Evolutionary conservation across 2,329 filamentous ascomycete genomes (phyloP).

Genomic region (Fusarium sp.): DNA sequence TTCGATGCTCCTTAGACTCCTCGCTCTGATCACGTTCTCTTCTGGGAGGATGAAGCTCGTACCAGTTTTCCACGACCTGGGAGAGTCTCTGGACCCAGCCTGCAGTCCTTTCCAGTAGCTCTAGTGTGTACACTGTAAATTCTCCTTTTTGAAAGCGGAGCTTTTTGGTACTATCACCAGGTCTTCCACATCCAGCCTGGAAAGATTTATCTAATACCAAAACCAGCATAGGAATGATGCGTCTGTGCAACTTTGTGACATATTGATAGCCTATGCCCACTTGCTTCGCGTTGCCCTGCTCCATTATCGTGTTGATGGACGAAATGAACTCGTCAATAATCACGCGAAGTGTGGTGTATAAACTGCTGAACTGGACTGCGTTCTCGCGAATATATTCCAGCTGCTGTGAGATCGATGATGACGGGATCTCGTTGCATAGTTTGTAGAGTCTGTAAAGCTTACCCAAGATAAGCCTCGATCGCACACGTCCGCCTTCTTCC

Average conservation of each 20-base stretch:
- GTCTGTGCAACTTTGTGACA: constrained; percentile 17
- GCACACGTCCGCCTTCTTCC: background rate
- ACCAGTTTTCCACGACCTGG: constrained; percentile 10
- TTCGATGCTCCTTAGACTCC: constrained; percentile 1
- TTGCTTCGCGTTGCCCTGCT: background rate
- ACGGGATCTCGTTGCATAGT: constrained; percentile 28
- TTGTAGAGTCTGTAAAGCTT: constrained; percentile 18
- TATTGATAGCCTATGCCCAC: background rate
- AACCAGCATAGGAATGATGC: constrained; percentile 42
- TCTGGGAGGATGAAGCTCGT: constrained; percentile 11
- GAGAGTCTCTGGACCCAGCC: constrained; percentile 32
- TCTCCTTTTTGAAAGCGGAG: background rate
- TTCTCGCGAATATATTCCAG: constrained; percentile 19
- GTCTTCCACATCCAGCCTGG: constrained; percentile 19
- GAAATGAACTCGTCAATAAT: constrained; percentile 10
- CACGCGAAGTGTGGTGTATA: constrained; percentile 14
- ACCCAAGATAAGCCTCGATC: constrained; percentile 21
- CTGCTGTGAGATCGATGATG: constrained; percentile 19
- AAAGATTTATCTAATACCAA: constrained; percentile 36
- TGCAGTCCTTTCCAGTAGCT: constrained; percentile 16
- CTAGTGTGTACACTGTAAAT: constrained; percentile 33
- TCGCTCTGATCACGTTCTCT: background rate
- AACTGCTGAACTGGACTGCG: background rate
- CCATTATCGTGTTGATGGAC: constrained; percentile 5
- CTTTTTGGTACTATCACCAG: background rate